Percentiles rank a stretch among this genome's conserved stretches.
phyloP scores from a whole-genome alignment of 1,139 yeast genomes.

The Blastobotrys elegans region DNA sequence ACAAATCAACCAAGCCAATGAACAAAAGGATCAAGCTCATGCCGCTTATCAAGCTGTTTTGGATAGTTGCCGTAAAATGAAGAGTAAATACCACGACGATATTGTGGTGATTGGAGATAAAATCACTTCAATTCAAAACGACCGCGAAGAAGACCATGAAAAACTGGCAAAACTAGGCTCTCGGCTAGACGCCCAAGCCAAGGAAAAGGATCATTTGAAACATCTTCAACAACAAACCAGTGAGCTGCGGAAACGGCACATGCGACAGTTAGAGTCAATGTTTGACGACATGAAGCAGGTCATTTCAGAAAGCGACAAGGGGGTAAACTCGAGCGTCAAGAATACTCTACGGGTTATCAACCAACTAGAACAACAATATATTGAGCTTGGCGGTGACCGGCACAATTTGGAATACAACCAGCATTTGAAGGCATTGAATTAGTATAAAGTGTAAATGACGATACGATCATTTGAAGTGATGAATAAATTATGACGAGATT shows the following conservation, averaged over 20 bases:
- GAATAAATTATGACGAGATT: slow-evolving; percentile 31
- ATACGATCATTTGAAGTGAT: slow-evolving; percentile 38
- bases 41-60: slow-evolving; percentile 24
- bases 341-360: slow-evolving; percentile 15
- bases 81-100: slow-evolving; percentile 20
- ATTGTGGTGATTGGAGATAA: slow-evolving; percentile 19
- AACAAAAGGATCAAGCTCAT: slow-evolving; percentile 23
- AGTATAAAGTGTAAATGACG: slow-evolving; percentile 31
- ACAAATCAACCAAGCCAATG: slow-evolving; percentile 14
- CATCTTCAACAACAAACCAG: slow-evolving; percentile 21
- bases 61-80: slow-evolving; percentile 22
- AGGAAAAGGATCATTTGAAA: slow-evolving; percentile 21
- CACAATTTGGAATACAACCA: slow-evolving; percentile 2
- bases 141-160: slow-evolving; percentile 19
- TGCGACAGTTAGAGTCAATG: slow-evolving; percentile 19
- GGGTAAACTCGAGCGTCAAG: slow-evolving; percentile 11
- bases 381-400: slow-evolving; percentile 13
- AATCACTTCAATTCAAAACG: slow-evolving; percentile 16
- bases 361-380: slow-evolving; percentile 15
- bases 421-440: slow-evolving; percentile 8
- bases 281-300: slow-evolving; percentile 21
- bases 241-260: slow-evolving; percentile 21
- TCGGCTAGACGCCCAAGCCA: slow-evolving; percentile 17
- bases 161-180: slow-evolving; percentile 18
- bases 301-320: slow-evolving; percentile 15